Base-by-base conservation (phyloP, 257 asterid species). In the Solanum gandarillasii region DNA sequence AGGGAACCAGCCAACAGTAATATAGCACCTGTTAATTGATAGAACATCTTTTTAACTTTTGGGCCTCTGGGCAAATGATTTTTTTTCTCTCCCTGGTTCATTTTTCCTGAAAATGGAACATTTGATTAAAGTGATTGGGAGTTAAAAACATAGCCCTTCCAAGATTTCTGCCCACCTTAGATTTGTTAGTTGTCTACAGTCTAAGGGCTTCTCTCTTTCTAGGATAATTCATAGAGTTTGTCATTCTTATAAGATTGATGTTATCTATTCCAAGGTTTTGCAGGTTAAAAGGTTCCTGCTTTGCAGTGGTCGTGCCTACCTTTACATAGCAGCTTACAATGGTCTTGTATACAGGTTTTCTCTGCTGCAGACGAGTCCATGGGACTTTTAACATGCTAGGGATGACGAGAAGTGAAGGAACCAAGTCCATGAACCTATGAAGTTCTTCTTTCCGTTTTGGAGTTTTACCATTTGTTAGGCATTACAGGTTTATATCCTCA, bases 241-340 rank as follows among this genome's bases (percentile, higher is more conserved):
- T 36, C 52, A 52, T 71, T 86, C 9, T 71, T 34, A 86, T 18
- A 46, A 71, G 52, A 55, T 75, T 70, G 34, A 71, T 86, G 20
- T 73, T 27, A 52, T 86, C 58, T 34, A 86, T 86, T 73, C 70
- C 84, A 75, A 70, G 83, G 16, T 73, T 86, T 71, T 86, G 88
- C 88, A 86, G 88, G 88, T 86, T 71, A 52, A 73, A 86, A 82
- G 88, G 88, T 43, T 86, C 84, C 74, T 86, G 88, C 84, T 46
- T 72, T 72, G 84, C 87, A 18, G 87, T 67, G 87, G 82, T 68
- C 70, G 68, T 68, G 82, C 83, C 60, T 68, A 34, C 75, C 78
- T 74, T 41, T 85, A 76, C 83, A 76, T 85, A 27, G 87, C 84
- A 70, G 88, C 88, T 86, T 60, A 86, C 88, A 71, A 73, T 86